Conservation (phyloP, 2,329 filamentous ascomycete species). For the Nigrospora osmanthi region DNA sequence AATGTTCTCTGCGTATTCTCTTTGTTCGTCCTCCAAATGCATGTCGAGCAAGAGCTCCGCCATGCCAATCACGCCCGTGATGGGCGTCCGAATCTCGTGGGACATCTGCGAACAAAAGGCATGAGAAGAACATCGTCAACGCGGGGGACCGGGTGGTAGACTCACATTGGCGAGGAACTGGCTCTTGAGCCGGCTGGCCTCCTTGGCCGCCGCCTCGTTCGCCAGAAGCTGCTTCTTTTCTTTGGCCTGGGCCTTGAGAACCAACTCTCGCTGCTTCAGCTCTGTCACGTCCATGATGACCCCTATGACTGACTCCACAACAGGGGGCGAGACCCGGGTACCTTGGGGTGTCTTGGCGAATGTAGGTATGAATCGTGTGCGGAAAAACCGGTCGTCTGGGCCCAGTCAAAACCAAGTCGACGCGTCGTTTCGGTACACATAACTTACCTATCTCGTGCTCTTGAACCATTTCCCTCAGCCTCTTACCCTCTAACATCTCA, state of each 20-base stretch:
- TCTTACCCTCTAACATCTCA: slow-evolving; percentile 54
- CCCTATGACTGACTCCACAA: slow-evolving; percentile 65
- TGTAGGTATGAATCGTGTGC: slow-evolving; percentile 64
- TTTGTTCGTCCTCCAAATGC: slow-evolving; percentile 59
- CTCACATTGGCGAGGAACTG: slow-evolving; percentile 64
- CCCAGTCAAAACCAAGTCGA: background rate
- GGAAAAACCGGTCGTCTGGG: slow-evolving; percentile 56
- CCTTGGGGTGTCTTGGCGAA: slow-evolving; percentile 47
- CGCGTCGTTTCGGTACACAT: background rate
- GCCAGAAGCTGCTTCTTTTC: slow-evolving; percentile 65
- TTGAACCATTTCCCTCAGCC: slow-evolving; percentile 47
- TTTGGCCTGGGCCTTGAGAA: slow-evolving; percentile 54
- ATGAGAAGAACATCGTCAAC: background rate
- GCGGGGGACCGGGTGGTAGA: background rate
- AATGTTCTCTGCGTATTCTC: slow-evolving; percentile 70
- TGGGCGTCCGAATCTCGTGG: slow-evolving; percentile 73
- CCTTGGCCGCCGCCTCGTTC: slow-evolving; percentile 71
- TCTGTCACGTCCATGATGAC: slow-evolving; percentile 77
- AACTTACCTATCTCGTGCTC: slow-evolving; percentile 50
- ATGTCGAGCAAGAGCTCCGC: slow-evolving; percentile 66
- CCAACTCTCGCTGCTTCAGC: slow-evolving; percentile 55
- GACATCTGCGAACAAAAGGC: slow-evolving; percentile 47
- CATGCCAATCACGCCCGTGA: slow-evolving; percentile 76
- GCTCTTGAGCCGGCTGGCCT: slow-evolving; percentile 72
- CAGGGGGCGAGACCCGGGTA: slow-evolving; percentile 36